These are phyloP conservation scores for Eimeria sp. DNA, from an alignment of 169 alveolate species.

Conservation along the genomic window DNA sequence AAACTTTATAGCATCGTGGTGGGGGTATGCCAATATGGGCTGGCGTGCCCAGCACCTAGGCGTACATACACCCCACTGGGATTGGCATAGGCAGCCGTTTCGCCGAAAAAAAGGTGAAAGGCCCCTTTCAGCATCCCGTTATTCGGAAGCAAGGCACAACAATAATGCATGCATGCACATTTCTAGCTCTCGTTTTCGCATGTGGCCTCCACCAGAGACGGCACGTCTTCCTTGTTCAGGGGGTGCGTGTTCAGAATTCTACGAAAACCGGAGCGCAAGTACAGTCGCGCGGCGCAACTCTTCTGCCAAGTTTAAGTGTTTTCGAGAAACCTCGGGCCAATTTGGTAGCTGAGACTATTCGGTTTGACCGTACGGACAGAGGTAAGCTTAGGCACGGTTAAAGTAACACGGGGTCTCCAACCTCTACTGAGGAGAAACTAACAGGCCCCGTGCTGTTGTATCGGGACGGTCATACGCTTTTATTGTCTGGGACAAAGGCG, in stretches of 20 bases:
- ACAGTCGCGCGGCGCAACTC: not conserved
- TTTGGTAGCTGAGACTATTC: slow-evolving; percentile 11
- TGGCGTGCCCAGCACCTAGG: not conserved
- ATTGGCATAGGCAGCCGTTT: not conserved
- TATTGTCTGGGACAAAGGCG: slow-evolving; percentile 23
- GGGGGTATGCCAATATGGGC: not conserved
- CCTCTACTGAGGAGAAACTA: not conserved
- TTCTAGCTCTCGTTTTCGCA: not conserved
- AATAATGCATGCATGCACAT: slow-evolving; percentile 31
- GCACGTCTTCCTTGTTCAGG: slow-evolving; percentile 25
- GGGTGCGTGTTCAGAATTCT: slow-evolving; percentile 48
- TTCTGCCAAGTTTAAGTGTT: slow-evolving; percentile 3
- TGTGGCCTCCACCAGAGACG: slow-evolving; percentile 1
- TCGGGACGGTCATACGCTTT: slow-evolving; percentile 18
- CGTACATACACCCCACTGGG: not conserved
- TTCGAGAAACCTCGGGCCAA: not conserved
- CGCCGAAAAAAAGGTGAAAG: not conserved
- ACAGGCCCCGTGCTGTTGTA: slow-evolving; percentile 16
- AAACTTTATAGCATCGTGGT: not conserved
- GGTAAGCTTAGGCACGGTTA: slow-evolving; percentile 10
- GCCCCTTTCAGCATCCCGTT: not conserved
- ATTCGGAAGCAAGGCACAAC: not conserved
- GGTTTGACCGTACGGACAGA: slow-evolving; percentile 24
- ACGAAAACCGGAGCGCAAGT: not conserved
- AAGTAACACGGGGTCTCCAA: not conserved